Evolutionary conservation across 345 rosid genomes (phyloP).

Genomic region (Dipteronia sinensis): DNA sequence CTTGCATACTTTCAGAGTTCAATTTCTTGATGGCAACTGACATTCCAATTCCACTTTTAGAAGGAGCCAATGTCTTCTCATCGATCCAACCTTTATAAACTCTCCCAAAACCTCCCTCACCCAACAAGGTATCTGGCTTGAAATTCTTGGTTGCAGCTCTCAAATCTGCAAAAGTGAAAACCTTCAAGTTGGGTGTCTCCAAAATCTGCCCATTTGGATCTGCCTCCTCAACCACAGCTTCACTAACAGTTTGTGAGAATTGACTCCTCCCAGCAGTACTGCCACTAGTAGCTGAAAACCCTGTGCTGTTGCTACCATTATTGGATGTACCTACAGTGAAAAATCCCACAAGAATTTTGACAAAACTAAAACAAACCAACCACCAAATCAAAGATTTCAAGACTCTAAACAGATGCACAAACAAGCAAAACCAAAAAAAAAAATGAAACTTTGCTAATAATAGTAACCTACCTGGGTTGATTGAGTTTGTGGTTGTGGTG

Average conservation of each 20-base stretch:
- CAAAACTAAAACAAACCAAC: background rate
- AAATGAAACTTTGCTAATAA: background rate
- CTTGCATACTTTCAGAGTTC: constrained; percentile 70
- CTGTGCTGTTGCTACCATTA: constrained; percentile 33
- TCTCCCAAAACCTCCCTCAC: constrained; percentile 86
- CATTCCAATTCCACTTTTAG: constrained; percentile 59
- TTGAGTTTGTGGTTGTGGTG: constrained; percentile 6
- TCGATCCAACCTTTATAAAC: constrained; percentile 87
- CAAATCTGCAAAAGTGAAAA: constrained; percentile 53
- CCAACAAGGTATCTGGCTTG: constrained; percentile 63
- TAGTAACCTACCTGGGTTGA: constrained; percentile 29
- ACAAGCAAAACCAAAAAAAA: background rate
- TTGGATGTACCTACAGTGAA: constrained; percentile 27
- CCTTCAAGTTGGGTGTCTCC: constrained; percentile 50
- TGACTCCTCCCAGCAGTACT: constrained; percentile 45
- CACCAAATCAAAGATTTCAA: background rate
- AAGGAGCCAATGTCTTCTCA: constrained; percentile 55
- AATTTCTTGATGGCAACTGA: constrained; percentile 75
- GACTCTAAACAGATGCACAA: background rate
- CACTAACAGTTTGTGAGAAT: constrained; percentile 45
- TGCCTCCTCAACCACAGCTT: constrained; percentile 23
- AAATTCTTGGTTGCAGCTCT: constrained; percentile 63
- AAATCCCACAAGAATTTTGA: background rate
- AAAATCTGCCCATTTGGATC: constrained; percentile 30
- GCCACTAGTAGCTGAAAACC: constrained; percentile 34